Conservation (phyloP, 2,329 filamentous ascomycete species). For the Botryosphaeria dothidea region DNA sequence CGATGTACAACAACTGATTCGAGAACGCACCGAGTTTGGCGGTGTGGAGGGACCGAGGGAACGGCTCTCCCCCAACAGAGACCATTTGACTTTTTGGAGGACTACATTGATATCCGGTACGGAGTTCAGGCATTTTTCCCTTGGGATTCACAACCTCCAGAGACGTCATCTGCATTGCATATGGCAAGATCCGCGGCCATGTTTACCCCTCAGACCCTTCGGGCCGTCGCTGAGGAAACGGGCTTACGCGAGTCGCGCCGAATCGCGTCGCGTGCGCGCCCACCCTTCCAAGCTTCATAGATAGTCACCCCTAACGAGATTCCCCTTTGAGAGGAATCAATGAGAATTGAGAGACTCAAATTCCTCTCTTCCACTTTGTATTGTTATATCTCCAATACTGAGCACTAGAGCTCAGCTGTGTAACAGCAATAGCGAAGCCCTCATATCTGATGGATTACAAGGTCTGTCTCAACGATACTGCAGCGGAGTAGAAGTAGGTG, state of each 20-base stretch:
- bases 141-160: not conserved
- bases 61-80: not conserved
- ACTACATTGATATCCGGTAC: not conserved
- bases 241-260: not conserved
- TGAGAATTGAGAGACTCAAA: not conserved
- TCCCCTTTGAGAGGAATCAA: not conserved
- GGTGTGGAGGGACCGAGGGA: not conserved
- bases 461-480: too few relatives aligned
- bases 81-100: not conserved
- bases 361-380: not conserved
- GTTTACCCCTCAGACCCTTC: not conserved
- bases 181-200: not conserved
- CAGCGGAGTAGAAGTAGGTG: too few relatives aligned
- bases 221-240: not conserved
- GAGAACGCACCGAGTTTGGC: not conserved
- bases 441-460: too few relatives aligned
- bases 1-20: not conserved
- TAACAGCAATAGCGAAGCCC: too few relatives aligned
- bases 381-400: too few relatives aligned
- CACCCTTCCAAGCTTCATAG: not conserved
- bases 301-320: not conserved
- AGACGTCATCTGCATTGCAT: not conserved
- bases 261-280: not conserved
- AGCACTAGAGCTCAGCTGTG: too few relatives aligned
- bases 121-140: not conserved